These are phyloP conservation scores for Eucalyptus shirleyi DNA, from an alignment of 345 rosid genomes.

Conservation along the genomic window DNA sequence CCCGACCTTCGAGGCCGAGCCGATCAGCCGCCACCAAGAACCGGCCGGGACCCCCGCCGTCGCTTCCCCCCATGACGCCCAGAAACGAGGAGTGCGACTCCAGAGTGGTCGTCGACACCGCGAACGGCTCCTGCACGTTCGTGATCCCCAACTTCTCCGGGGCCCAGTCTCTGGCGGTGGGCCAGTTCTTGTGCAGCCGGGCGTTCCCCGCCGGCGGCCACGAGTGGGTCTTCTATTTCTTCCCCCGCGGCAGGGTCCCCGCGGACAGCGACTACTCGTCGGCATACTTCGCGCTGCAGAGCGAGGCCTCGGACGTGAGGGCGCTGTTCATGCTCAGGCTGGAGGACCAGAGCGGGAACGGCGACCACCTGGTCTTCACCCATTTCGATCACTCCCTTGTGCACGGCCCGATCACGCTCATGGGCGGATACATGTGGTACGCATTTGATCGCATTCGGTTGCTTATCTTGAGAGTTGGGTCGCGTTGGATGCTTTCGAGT, in stretches of 20 bases:
- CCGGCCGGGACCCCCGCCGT: constrained; percentile 14
- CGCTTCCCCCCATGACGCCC: background rate
- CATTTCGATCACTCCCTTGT: constrained; percentile 92
- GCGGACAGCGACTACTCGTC: constrained; percentile 77
- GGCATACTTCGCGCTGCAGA: constrained; percentile 74
- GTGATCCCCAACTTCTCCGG: constrained; percentile 72
- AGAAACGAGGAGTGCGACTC: constrained; percentile 6
- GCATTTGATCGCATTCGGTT: background rate
- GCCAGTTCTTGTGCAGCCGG: constrained; percentile 74
- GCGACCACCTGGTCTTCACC: constrained; percentile 80
- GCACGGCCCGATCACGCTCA: constrained; percentile 79
- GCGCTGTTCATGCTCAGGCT: constrained; percentile 83
- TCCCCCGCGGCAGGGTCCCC: constrained; percentile 83
- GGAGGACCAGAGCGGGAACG: constrained; percentile 91
- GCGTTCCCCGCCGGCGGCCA: constrained; percentile 78
- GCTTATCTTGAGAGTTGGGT: background rate
- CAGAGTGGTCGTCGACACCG: constrained; percentile 60
- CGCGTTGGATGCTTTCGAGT: background rate
- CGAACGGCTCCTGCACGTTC: constrained; percentile 74
- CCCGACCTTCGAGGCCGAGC: background rate
- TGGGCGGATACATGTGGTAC: constrained; percentile 97
- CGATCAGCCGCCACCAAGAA: background rate
- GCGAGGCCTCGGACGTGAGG: constrained; percentile 89
- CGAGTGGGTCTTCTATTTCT: constrained; percentile 91
- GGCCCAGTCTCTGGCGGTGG: constrained; percentile 58